phyloP scores from a whole-genome alignment of 176 grass and related monocot genomes.

The Oryza longistaminata region DNA sequence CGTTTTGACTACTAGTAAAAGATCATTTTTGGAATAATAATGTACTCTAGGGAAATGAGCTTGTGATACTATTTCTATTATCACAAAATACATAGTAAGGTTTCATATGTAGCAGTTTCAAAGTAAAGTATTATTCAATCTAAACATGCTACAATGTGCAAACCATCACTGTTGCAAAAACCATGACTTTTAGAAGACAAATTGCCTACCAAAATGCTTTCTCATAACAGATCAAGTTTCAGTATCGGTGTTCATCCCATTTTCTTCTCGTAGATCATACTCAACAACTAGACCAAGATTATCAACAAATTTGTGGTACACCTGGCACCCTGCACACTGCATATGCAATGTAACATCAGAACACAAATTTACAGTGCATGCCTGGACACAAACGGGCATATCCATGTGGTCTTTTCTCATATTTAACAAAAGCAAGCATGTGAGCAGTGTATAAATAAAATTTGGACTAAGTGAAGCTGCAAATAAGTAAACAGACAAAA shows the following conservation, averaged over 20 bases:
- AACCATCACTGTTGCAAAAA: constrained; percentile 19
- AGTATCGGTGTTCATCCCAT: constrained; percentile 24
- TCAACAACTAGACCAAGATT: constrained; percentile 96
- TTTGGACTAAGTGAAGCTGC: constrained; percentile 21
- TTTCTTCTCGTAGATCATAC: constrained; percentile 73
- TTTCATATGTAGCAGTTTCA: constrained; percentile 17
- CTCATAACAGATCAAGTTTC: constrained; percentile 40
- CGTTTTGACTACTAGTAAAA: constrained; percentile 28
- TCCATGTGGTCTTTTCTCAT: neutral
- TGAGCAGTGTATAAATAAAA: neutral
- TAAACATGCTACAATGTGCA: constrained; percentile 20
- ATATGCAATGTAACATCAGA: constrained; percentile 11
- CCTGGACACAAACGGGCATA: neutral
- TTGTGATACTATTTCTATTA: constrained; percentile 7
- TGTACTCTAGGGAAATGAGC: constrained; percentile 8
- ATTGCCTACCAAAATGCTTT: constrained; percentile 30
- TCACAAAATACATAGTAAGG: neutral
- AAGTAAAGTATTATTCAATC: constrained; percentile 11
- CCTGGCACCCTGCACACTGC: constrained; percentile 85
- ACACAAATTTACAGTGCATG: neutral
- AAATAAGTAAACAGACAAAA: constrained; percentile 5
- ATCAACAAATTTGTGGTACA: constrained; percentile 96
- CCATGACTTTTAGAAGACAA: constrained; percentile 17
- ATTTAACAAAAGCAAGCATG: neutral
- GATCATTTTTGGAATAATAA: constrained; percentile 29